These are phyloP conservation scores for Aspergillus nomiae DNA, from an alignment of 2,329 filamentous ascomycete species.

Conservation along the genomic window DNA sequence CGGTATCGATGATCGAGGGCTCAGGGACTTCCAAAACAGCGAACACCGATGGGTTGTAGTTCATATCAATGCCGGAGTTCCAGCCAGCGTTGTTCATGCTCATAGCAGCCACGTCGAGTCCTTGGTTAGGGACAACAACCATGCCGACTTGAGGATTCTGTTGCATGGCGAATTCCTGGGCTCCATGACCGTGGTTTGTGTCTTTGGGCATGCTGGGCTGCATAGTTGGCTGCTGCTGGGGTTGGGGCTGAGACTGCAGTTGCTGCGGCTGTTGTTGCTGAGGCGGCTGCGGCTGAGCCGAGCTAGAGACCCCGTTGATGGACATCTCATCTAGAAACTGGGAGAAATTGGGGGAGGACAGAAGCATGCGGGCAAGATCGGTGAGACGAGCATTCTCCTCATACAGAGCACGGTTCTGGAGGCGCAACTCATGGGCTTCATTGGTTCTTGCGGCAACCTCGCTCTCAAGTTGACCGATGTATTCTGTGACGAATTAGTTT, in stretches of 20 bases:
- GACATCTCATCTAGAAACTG: conserved; percentile 75
- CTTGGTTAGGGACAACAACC: conserved; percentile 79
- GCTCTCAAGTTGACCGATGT: conserved; percentile 89
- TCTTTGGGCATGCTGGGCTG: conserved; percentile 65
- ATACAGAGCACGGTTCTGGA: conserved; percentile 76
- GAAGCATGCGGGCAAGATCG: conserved; percentile 77
- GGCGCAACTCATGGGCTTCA: conserved; percentile 78
- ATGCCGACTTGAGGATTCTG: conserved; percentile 70
- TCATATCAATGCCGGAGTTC: conserved; percentile 50
- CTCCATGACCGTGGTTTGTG: conserved; percentile 59
- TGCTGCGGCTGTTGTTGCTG: conserved; percentile 41
- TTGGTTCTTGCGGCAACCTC: conserved; percentile 83
- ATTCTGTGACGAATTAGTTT: conserved; percentile 72
- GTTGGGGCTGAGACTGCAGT: conserved; percentile 41
- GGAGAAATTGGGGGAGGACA: conserved; percentile 79
- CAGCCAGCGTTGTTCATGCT: conserved; percentile 53
- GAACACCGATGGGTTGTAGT: conserved; percentile 56
- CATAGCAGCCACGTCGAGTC: conserved; percentile 73
- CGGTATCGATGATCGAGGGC: conserved; percentile 62
- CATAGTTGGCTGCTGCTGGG: conserved; percentile 42
- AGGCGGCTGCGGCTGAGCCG: conserved; percentile 41
- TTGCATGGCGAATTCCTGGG: conserved; percentile 59
- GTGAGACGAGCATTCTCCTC: conserved; percentile 83
- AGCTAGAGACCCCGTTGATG: conserved; percentile 54
- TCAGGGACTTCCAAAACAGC: conserved; percentile 71